Base-by-base conservation (phyloP, 2,329 filamentous ascomycete genomes). In the Xylaria digitata region DNA sequence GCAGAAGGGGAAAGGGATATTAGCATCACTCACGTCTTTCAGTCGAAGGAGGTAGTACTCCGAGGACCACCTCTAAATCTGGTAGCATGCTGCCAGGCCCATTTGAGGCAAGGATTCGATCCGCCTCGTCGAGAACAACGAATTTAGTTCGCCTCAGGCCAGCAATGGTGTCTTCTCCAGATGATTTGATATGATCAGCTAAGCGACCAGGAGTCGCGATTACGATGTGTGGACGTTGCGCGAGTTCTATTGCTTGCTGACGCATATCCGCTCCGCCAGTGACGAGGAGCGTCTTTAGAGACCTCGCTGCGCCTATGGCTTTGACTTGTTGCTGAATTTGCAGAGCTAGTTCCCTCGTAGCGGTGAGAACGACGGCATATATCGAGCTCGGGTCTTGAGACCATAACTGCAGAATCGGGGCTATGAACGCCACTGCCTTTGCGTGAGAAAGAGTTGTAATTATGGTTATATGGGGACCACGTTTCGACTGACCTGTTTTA, bases 251-350 rank as follows among this genome's bases (percentile, higher is more conserved):
- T 8, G 96, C 95, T 80, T 99, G 96, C 15, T 90, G 82, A 56
- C 93, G 89, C 93, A 98, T 97, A 77, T 99, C 95, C 34, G 92
- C 89, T 43, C 96, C 96, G 57, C 96, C 96, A 0, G 93, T 98
- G 48, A 99, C 86, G n/a, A 99, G 86, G 50, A 95, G 85, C 3
- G 92, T 90, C 78, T 97, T 97, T 72, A 99, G 87, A 63, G 90
- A 92, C 75, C 97, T 93, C 0, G 92, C 91, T 3, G 94, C 89
- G 2, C 93, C 95, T 62, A 99, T 93, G 15, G 96, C 96, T 76
- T 93, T 93, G 82, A 98, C 90, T 79, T 99, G 96, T 81, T 99
- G 96, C 78, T 91, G 96, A 56, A 99, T 97, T 78, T 99, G 96
- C 23, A 98, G 86, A 3, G 96, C 96, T 65, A 99, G 87, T 82